These are phyloP conservation scores for Candida nitratophila DNA, from an alignment of 805 yeast genomes.

Conservation along the genomic window DNA sequence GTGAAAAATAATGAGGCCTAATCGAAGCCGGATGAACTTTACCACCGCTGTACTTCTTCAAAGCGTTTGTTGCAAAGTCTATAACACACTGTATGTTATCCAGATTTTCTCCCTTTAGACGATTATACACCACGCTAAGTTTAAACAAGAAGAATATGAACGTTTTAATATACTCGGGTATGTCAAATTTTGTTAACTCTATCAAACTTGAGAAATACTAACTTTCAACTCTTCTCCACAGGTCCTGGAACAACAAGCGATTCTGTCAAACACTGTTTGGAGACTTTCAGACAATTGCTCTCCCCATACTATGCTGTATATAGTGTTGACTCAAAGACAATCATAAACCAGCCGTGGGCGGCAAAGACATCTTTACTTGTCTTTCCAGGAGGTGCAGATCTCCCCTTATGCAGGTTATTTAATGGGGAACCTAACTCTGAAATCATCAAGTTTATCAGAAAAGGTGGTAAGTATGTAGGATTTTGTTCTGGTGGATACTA, in stretches of 20 bases:
- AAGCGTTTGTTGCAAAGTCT: too few relatives aligned
- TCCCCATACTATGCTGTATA: conserved; percentile 88
- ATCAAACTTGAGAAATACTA: conserved; percentile 1
- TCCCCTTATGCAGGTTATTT: conserved; percentile 71
- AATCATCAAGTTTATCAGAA: conserved; percentile 56
- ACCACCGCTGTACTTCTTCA: too few relatives aligned
- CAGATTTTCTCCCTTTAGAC: background rate
- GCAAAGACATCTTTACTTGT: conserved; percentile 71
- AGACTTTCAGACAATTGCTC: conserved; percentile 62
- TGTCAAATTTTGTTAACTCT: conserved; percentile 6
- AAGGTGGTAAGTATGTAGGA: conserved; percentile 82
- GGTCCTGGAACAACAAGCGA: conserved; percentile 85
- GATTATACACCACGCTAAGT: background rate
- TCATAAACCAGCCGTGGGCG: conserved; percentile 84
- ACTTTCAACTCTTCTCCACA: conserved; percentile 6
- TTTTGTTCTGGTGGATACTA: conserved; percentile 96
- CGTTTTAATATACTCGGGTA: conserved; percentile 61
- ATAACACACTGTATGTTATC: background rate
- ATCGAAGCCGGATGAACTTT: too few relatives aligned
- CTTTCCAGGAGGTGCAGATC: conserved; percentile 95
- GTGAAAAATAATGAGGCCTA: too few relatives aligned
- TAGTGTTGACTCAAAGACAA: conserved; percentile 53
- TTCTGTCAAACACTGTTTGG: conserved; percentile 77
- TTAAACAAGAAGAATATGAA: conserved; percentile 42
- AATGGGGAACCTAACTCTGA: conserved; percentile 60